A percentile compares a stretch with the other conserved stretches of the same genome.
phyloP scores from a whole-genome alignment of 164 flowering plant species.

The Pachysandra terminalis region DNA sequence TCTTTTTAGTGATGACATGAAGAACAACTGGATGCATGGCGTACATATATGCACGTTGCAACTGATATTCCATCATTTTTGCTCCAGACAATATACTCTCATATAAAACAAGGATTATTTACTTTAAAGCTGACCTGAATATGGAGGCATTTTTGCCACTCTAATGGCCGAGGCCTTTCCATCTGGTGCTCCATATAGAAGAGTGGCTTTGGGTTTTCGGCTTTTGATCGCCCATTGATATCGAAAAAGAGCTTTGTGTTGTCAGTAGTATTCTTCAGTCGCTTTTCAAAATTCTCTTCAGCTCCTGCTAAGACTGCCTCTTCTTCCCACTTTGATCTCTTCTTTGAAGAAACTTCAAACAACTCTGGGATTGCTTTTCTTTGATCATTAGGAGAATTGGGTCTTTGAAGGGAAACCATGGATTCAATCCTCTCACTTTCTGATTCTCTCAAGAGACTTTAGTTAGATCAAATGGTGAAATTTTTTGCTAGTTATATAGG shows the following conservation, averaged over 20 bases:
- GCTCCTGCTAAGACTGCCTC: constrained; percentile 2
- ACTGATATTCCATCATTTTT: too few relatives aligned
- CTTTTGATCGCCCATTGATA: constrained; percentile 1
- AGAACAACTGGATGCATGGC: too few relatives aligned
- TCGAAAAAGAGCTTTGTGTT: not conserved
- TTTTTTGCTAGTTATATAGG: constrained; percentile 35
- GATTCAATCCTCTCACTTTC: constrained; percentile 3
- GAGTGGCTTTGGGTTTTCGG: constrained; percentile 14
- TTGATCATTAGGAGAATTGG: constrained; percentile 21
- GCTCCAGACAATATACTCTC: too few relatives aligned
- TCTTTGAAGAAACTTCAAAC: constrained; percentile 35
- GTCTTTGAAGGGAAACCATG: constrained; percentile 60
- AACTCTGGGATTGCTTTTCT: constrained; percentile 17
- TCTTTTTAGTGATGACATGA: too few relatives aligned
- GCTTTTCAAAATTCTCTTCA: constrained; percentile 19
- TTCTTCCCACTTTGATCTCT: constrained; percentile 57
- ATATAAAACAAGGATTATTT: too few relatives aligned
- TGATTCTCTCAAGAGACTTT: constrained; percentile 2
- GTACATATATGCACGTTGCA: too few relatives aligned
- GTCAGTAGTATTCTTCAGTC: not conserved
- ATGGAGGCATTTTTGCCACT: constrained; percentile 76
- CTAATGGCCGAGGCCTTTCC: constrained; percentile 60
- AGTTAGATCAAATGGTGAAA: constrained; percentile 11
- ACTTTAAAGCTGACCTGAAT: constrained; percentile 48
- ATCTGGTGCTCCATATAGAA: constrained; percentile 44